phyloP scores from a whole-genome alignment of 129 eudicot genomes.

The Centaurea solstitialis region DNA sequence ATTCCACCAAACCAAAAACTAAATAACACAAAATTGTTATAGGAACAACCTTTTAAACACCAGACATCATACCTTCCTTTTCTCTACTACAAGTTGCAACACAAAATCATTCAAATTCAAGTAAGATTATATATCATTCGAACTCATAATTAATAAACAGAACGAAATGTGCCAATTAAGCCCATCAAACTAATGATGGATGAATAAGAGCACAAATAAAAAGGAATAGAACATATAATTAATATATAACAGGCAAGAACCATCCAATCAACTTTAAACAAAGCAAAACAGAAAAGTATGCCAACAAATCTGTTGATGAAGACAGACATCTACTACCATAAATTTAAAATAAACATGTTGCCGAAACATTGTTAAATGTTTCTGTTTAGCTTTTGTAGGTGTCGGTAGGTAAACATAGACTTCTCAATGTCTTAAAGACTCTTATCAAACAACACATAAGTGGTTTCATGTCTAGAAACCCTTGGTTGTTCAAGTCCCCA shows the following conservation, averaged over 20 bases:
- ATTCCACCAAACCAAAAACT: conserved; percentile 8
- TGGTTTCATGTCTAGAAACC: neutral
- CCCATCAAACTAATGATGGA: neutral
- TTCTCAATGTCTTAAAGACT: neutral
- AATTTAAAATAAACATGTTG: neutral
- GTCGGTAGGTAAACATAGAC: neutral
- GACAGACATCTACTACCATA: no score
- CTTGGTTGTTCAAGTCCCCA: neutral
- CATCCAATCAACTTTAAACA: no score
- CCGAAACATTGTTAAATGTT: neutral
- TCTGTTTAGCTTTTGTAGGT: neutral
- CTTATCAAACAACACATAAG: neutral
- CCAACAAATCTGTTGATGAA: no score
- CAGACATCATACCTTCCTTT: conserved; percentile 7
- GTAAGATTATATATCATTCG: neutral
- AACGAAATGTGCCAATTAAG: no score
- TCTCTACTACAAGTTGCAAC: conserved; percentile 18
- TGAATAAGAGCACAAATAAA: neutral
- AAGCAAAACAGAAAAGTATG: no score
- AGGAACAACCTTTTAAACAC: conserved; percentile 3
- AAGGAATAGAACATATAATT: no score
- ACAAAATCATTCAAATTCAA: conserved; percentile 1
- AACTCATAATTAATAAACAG: no score
- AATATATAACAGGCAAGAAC: no score
- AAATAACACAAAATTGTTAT: conserved; percentile 21